These are phyloP conservation scores for Fusarium sp. DNA, from an alignment of 2,329 filamentous ascomycete genomes.

Conservation along the genomic window DNA sequence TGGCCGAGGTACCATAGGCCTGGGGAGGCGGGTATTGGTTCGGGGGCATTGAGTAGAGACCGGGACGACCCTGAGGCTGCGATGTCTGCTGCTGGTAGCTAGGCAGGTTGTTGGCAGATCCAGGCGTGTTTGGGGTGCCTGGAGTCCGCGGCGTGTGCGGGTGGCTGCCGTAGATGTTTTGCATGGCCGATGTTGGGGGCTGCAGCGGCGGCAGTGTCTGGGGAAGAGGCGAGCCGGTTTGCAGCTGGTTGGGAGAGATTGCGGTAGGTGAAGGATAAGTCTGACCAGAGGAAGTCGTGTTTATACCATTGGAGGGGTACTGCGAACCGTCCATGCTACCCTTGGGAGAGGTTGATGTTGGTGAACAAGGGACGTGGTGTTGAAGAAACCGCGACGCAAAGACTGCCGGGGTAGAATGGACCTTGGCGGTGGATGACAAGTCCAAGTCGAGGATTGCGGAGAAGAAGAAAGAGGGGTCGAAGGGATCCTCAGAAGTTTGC, in stretches of 20 bases:
- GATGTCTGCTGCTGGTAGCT: slow-evolving; percentile 66
- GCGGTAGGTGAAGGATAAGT: slow-evolving; percentile 64
- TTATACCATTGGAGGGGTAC: slow-evolving; percentile 68
- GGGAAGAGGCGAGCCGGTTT: slow-evolving; percentile 60
- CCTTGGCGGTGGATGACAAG: slow-evolving; percentile 39
- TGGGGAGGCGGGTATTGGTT: slow-evolving; percentile 67
- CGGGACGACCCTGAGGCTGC: slow-evolving; percentile 60
- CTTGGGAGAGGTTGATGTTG: slow-evolving; percentile 50
- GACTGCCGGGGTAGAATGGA: slow-evolving; percentile 35
- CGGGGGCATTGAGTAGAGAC: slow-evolving; percentile 66
- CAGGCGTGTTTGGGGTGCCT: slow-evolving; percentile 72
- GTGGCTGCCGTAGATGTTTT: slow-evolving; percentile 66
- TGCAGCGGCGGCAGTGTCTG: slow-evolving; percentile 69
- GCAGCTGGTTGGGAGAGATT: slow-evolving; percentile 64
- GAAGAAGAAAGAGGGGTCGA: slow-evolving; percentile 26
- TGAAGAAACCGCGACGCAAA: slow-evolving; percentile 41
- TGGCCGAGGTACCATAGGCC: slow-evolving; percentile 66
- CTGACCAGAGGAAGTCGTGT: slow-evolving; percentile 61
- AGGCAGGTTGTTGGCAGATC: slow-evolving; percentile 63
- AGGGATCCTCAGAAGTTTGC: slow-evolving; percentile 21
- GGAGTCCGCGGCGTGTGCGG: slow-evolving; percentile 72
- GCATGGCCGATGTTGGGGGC: slow-evolving; percentile 57
- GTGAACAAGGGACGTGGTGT: slow-evolving; percentile 37
- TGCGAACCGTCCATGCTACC: slow-evolving; percentile 67
- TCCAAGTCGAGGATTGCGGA: slow-evolving; percentile 43